These are phyloP conservation scores for Cenococcum geophilum DNA, from an alignment of 495 filamentous ascomycete species.

Conservation along the genomic window DNA sequence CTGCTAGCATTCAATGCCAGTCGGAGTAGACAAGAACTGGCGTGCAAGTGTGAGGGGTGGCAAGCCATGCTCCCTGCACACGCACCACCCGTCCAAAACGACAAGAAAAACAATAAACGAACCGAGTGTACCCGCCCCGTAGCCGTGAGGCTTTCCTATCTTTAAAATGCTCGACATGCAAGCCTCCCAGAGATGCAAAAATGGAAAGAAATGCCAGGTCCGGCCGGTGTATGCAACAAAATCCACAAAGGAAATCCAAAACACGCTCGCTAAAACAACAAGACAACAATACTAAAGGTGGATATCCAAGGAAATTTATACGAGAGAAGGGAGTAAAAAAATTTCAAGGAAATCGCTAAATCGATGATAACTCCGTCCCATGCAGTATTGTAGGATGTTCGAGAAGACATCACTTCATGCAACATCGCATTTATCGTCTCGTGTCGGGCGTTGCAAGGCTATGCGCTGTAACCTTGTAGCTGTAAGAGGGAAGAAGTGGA, in stretches of 20 bases:
- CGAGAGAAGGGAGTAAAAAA: constrained; percentile 25
- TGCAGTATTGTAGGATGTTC: constrained; percentile 27
- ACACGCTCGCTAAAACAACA: constrained; percentile 34
- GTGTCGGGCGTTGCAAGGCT: constrained; percentile 34
- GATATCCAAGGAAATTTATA: constrained; percentile 35
- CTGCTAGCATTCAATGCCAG: constrained; percentile 47
- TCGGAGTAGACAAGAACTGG: constrained; percentile 33
- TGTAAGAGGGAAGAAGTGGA: constrained; percentile 18
- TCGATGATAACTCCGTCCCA: constrained; percentile 32
- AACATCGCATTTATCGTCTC: constrained; percentile 39
- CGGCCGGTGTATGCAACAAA: constrained; percentile 31
- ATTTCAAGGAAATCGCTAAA: constrained; percentile 22
- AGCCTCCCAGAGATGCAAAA: constrained; percentile 41
- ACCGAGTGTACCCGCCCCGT: constrained; percentile 49
- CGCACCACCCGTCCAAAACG: constrained; percentile 41
- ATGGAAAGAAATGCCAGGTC: constrained; percentile 38
- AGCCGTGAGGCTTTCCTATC: constrained; percentile 58
- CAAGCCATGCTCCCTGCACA: constrained; percentile 33
- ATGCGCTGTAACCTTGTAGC: constrained; percentile 26
- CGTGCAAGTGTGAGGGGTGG: constrained; percentile 26
- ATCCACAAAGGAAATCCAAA: constrained; percentile 20
- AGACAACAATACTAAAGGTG: constrained; percentile 23
- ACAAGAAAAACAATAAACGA: constrained; percentile 37
- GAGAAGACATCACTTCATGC: constrained; percentile 32
- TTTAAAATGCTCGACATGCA: constrained; percentile 45